Base-by-base conservation (phyloP, 345 rosid species). In the Gossypium longicalyx region DNA sequence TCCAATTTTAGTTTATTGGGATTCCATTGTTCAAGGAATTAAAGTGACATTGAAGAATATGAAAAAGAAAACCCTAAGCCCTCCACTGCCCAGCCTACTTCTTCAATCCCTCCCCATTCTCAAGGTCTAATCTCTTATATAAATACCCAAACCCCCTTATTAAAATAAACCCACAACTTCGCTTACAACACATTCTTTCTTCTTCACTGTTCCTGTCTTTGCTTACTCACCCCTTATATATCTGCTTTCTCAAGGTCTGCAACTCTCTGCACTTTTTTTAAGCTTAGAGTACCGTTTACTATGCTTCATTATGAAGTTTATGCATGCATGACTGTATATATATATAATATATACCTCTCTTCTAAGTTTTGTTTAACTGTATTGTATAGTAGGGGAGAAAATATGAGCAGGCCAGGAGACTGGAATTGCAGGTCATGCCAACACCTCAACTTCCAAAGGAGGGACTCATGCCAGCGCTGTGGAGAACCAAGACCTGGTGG, bases 381-480 rank as follows among this genome's bases (percentile, higher is more conserved):
- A 0, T 25, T 10, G 62, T 1, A 7, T 34, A 5, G 41, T 8
- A 51, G 73, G 29, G 73, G 73, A 51, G 73, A 29, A 65, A 88
- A 83, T 73, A 90, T 92, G 97, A 94, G 79, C 80, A 86, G 98
- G 78, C 93, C 97, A 9, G 97, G 98, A 62, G 98, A 92, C 65
- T 94, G 98, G 98, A 92, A 89, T 82, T 94, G 98, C 83, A 80
- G 89, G 79, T 83, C 89, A 44, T 94, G 98, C 86, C 86, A 80
- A 78, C 89, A 90, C 85, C 81, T 92, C 68, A 94, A 94, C 85
- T 92, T 94, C 84, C 97, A 92, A 51, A 80, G 97, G 59, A 82
- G 97, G 51, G 97, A 89, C 45, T 82, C 90, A 0, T 94, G 98
- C 86, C 98, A 89, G 75, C 89, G 97, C 12, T 94, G 98, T 27